These are phyloP conservation scores for Aspergillus arachidicola DNA, from an alignment of 2,329 filamentous ascomycete species.

Conservation along the genomic window DNA sequence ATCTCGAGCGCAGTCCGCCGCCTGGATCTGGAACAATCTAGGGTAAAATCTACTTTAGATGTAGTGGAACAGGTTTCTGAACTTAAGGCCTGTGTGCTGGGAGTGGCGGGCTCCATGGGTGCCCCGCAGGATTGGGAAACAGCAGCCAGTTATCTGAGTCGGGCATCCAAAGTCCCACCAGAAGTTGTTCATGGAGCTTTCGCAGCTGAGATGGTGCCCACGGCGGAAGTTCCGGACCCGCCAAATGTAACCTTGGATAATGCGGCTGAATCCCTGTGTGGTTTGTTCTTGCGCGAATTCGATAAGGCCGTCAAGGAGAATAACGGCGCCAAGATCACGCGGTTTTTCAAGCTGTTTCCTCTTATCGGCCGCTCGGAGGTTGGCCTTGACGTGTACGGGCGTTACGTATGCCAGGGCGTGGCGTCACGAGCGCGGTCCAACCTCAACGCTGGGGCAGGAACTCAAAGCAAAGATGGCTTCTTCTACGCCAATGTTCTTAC, in stretches of 20 bases:
- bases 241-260: slow-evolving; percentile 84
- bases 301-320: slow-evolving; percentile 84
- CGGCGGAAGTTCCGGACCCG: slow-evolving; percentile 89
- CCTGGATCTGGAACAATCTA: slow-evolving; percentile 86
- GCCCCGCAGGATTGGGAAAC: slow-evolving; percentile 98
- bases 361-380: slow-evolving; percentile 87
- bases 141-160: slow-evolving; percentile 83
- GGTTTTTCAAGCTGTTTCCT: slow-evolving; percentile 98
- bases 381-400: slow-evolving; percentile 90
- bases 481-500: slow-evolving; percentile 92
- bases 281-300: slow-evolving; percentile 89
- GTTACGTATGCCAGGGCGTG: slow-evolving; percentile 94
- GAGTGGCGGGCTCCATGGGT: slow-evolving; percentile 94
- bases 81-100: slow-evolving; percentile 93
- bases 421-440: slow-evolving; percentile 79
- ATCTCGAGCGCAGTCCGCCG: slow-evolving; percentile 85
- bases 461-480: slow-evolving; percentile 72
- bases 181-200: slow-evolving; percentile 82
- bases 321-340: slow-evolving; percentile 86
- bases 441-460: slow-evolving; percentile 68
- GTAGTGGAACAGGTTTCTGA: slow-evolving; percentile 97
- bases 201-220: slow-evolving; percentile 89
- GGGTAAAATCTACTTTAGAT: slow-evolving; percentile 84
- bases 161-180: slow-evolving; percentile 78
- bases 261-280: slow-evolving; percentile 86